A percentile compares a stretch with the other conserved stretches of the same genome.
phyloP scores from a whole-genome alignment of 2,329 filamentous ascomycete genomes.

The Fusarium pseudoanthophilum region DNA sequence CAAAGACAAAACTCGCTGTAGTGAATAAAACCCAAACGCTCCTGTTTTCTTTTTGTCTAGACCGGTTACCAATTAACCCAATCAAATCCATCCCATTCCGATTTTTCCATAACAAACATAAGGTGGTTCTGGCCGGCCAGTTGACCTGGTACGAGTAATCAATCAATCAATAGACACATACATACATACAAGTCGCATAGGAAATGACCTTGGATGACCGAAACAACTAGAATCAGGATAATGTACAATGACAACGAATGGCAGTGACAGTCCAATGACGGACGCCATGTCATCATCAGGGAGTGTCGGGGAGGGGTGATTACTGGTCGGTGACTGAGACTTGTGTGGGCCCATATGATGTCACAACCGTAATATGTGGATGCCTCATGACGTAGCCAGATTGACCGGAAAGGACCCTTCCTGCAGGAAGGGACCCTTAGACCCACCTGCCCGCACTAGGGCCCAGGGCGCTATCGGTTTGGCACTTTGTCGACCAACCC shows the following conservation, averaged over 20 bases:
- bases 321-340: conserved; percentile 17
- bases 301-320: conserved; percentile 4
- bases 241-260: conserved; percentile 7
- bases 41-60: conserved; percentile 35
- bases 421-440: conserved; percentile 46
- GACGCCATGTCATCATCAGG: conserved; percentile 45
- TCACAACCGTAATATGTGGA: conserved; percentile 8
- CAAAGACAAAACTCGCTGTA: background rate
- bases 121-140: conserved; percentile 33
- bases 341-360: conserved; percentile 25
- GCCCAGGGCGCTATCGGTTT: conserved; percentile 21
- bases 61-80: conserved; percentile 5
- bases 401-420: conserved; percentile 44
- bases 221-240: conserved; percentile 26
- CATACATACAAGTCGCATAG: conserved; percentile 33
- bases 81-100: background rate
- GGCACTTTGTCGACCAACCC: conserved; percentile 23
- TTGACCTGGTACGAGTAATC: background rate
- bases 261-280: conserved; percentile 27
- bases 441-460: conserved; percentile 35
- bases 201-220: conserved; percentile 21
- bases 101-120: background rate
- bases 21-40: conserved; percentile 1
- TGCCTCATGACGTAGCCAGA: conserved; percentile 25
- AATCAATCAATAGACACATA: conserved; percentile 2